phyloP scores from a whole-genome alignment of 2,329 filamentous ascomycete species.

The Stachybotrys chlorohalonatus region DNA sequence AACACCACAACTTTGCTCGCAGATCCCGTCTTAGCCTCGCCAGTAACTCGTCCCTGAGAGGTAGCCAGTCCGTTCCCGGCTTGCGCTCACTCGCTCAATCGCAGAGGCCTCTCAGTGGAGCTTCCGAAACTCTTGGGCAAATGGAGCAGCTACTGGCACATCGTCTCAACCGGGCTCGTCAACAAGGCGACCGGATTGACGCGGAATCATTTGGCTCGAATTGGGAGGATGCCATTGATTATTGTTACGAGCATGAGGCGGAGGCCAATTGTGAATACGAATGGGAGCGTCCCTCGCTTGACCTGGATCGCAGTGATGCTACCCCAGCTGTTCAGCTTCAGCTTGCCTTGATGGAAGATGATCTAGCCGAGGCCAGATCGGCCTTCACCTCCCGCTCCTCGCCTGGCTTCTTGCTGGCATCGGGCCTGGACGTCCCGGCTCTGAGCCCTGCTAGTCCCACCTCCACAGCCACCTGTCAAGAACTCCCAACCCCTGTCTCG shows the following conservation, averaged over 20 bases:
- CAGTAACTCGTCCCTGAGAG: conserved; percentile 44
- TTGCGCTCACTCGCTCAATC: conserved; percentile 34
- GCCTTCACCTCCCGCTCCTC: conserved; percentile 11
- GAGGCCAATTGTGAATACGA: conserved; percentile 59
- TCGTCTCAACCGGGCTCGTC: conserved; percentile 11
- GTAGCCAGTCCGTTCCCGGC: conserved; percentile 46
- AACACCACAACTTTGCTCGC: conserved; percentile 29
- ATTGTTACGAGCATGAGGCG: conserved; percentile 60
- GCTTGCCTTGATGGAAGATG: conserved; percentile 13
- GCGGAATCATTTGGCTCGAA: conserved; percentile 30
- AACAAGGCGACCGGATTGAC: conserved; percentile 9
- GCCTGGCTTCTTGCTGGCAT: conserved; percentile 17
- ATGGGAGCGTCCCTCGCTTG: conserved; percentile 51
- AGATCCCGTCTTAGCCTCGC: conserved; percentile 33
- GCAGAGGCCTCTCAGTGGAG: conserved; percentile 35
- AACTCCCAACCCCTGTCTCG: conserved; percentile 32
- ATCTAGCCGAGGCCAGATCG: conserved; percentile 11
- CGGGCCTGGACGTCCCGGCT: conserved; percentile 32
- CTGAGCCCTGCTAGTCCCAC: conserved; percentile 40
- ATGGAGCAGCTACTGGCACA: conserved; percentile 30
- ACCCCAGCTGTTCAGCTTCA: conserved; percentile 12
- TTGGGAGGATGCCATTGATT: conserved; percentile 64
- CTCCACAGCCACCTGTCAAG: conserved; percentile 29
- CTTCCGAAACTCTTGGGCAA: conserved; percentile 42
- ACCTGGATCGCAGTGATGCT: conserved; percentile 19